Percentiles rank a stretch among this genome's conserved stretches.
These are phyloP conservation scores for Acanthamoeba culbertsoni DNA, from an alignment of 208 protist genomes.

Conservation along the genomic window DNA sequence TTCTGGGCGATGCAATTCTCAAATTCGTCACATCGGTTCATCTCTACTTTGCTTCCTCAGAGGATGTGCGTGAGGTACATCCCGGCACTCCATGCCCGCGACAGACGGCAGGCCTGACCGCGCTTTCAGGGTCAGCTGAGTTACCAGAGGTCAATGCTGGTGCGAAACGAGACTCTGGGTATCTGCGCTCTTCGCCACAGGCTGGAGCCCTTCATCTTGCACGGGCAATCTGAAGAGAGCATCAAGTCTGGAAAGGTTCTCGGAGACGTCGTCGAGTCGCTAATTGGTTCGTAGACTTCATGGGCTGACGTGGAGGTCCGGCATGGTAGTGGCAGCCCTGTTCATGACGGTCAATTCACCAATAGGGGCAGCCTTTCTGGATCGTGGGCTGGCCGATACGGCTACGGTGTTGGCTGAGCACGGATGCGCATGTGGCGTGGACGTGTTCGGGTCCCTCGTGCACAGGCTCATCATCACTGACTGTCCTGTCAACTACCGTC, in stretches of 20 bases:
- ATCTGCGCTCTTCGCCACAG: not conserved
- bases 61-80: not conserved
- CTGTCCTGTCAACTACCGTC: too few species aligned
- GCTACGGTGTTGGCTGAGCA: not conserved
- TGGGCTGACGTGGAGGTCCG: not conserved
- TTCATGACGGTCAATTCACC: too few species aligned
- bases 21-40: constrained; percentile 10
- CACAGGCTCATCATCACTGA: not conserved
- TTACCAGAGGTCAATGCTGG: not conserved
- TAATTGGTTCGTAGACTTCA: not conserved
- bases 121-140: not conserved
- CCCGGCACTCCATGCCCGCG: not conserved
- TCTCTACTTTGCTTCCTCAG: not conserved
- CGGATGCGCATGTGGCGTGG: not conserved
- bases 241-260: not conserved
- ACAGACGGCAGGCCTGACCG: too few species aligned
- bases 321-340: not conserved
- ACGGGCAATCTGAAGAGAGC: not conserved
- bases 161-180: not conserved
- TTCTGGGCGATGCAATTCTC: constrained; percentile 4
- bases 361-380: not conserved
- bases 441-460: not conserved
- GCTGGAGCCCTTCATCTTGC: not conserved
- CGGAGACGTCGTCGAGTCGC: not conserved
- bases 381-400: not conserved